These are phyloP conservation scores for Eimeria brunetti DNA, from an alignment of 169 alveolate genomes.

Conservation along the genomic window DNA sequence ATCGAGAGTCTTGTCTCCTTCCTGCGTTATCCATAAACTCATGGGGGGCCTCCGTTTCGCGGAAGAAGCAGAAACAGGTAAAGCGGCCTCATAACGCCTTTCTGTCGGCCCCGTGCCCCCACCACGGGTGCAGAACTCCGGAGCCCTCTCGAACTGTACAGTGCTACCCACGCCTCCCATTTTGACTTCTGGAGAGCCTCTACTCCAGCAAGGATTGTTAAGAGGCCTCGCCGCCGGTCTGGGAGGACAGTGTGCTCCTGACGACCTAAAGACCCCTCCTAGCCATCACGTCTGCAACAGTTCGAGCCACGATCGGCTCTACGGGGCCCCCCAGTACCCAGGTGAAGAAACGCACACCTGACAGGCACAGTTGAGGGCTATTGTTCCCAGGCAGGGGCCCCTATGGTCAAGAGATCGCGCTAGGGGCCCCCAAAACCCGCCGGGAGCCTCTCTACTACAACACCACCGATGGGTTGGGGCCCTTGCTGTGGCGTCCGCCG, in stretches of 20 bases:
- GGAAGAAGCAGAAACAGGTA: neutral
- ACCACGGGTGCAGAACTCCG: neutral
- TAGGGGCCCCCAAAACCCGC: constrained; percentile 30
- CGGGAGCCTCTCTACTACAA: neutral
- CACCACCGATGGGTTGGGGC: constrained; percentile 12
- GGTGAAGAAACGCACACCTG: neutral
- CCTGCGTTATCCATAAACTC: constrained; percentile 45
- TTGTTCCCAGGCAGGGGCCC: neutral
- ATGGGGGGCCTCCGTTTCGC: neutral
- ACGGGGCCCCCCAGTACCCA: neutral
- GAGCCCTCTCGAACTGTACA: constrained; percentile 58
- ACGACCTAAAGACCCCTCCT: constrained; percentile 40
- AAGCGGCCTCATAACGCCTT: constrained; percentile 29
- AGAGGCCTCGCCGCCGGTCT: constrained; percentile 3
- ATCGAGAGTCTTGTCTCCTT: constrained; percentile 64
- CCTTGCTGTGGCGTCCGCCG: constrained; percentile 48
- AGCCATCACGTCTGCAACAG: constrained; percentile 46
- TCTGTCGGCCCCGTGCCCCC: constrained; percentile 23
- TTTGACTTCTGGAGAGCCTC: neutral
- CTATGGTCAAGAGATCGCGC: neutral
- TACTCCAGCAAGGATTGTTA: neutral
- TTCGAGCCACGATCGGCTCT: neutral
- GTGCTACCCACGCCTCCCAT: constrained; percentile 72
- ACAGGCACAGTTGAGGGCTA: neutral
- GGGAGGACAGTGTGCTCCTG: constrained; percentile 42